Evolutionary conservation across 2,329 filamentous ascomycete genomes (phyloP).

Genomic region (Colletotrichum viniferum): DNA sequence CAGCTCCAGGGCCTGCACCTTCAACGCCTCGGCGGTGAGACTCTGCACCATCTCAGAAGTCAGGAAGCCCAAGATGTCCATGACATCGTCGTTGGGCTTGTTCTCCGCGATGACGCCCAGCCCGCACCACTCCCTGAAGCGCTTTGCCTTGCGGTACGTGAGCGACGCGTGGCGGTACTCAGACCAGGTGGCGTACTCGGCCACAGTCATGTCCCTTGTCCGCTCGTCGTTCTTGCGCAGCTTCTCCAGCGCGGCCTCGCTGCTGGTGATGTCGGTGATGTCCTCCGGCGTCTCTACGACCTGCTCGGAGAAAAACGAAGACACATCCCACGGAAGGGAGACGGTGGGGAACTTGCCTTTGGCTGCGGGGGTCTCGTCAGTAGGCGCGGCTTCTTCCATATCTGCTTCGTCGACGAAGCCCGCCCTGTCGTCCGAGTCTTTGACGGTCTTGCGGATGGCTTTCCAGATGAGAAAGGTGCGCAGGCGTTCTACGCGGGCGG

Average conservation of each 20-base stretch:
- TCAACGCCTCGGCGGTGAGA: slow-evolving; percentile 10
- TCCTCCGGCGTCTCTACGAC: slow-evolving; percentile 7
- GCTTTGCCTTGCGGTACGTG: slow-evolving; percentile 23
- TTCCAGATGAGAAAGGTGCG: slow-evolving; percentile 27
- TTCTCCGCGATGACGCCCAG: slow-evolving; percentile 24
- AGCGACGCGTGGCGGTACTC: slow-evolving; percentile 26
- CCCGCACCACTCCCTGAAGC: slow-evolving; percentile 25
- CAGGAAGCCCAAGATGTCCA: slow-evolving; percentile 25
- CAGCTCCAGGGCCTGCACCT: not conserved
- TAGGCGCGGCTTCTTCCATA: not conserved
- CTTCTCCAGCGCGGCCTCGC: slow-evolving; percentile 17
- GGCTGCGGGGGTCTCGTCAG: not conserved
- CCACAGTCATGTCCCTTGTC: slow-evolving; percentile 23
- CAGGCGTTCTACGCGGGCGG: slow-evolving; percentile 23
- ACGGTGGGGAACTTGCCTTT: slow-evolving; percentile 12
- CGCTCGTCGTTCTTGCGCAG: slow-evolving; percentile 19
- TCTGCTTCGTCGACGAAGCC: slow-evolving; percentile 14
- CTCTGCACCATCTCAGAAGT: slow-evolving; percentile 26
- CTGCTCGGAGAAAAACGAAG: slow-evolving; percentile 17
- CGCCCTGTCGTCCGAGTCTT: slow-evolving; percentile 21
- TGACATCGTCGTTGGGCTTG: slow-evolving; percentile 20
- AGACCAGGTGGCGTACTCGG: slow-evolving; percentile 26
- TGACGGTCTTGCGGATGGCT: slow-evolving; percentile 24
- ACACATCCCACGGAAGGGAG: slow-evolving; percentile 15
- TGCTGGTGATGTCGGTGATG: not conserved